Conservation (phyloP, 768 basidiomycete genomes). For the Macrolepiota dolichaula region DNA sequence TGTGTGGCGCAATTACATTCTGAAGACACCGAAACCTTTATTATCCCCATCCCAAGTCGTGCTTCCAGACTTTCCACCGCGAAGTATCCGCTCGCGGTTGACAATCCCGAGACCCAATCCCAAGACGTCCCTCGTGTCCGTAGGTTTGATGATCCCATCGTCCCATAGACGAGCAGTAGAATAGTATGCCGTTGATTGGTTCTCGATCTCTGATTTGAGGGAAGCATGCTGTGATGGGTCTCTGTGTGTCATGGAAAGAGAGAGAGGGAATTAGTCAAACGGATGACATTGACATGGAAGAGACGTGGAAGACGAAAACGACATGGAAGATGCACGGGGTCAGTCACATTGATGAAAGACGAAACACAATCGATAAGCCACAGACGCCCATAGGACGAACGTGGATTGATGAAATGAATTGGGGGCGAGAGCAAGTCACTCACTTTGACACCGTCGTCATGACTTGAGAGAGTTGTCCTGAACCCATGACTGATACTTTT, state of each 20-base stretch:
- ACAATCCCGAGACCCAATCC: constrained; percentile 87
- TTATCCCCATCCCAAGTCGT: constrained; percentile 72
- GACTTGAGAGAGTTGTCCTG: constrained; percentile 87
- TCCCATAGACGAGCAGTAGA: constrained; percentile 95
- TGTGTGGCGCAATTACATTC: constrained; percentile 57
- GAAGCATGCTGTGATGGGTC: constrained; percentile 76
- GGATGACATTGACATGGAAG: neutral
- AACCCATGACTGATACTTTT: constrained; percentile 94
- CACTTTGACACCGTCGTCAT: constrained; percentile 89
- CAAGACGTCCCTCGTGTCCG: constrained; percentile 84
- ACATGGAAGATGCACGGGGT: neutral
- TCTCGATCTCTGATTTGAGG: constrained; percentile 80
- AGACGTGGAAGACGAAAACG: neutral
- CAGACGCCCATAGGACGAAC: neutral
- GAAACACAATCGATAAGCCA: neutral
- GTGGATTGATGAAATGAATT: neutral
- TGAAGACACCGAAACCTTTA: constrained; percentile 84
- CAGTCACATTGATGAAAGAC: neutral
- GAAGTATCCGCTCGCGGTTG: constrained; percentile 35
- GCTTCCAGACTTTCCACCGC: constrained; percentile 14
- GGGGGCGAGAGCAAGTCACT: constrained; percentile 16
- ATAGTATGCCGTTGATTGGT: constrained; percentile 83
- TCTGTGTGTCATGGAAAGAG: constrained; percentile 40
- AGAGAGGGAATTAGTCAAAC: neutral
- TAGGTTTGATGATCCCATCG: constrained; percentile 86